A percentile compares a stretch with the other conserved stretches of the same genome.
phyloP scores from a whole-genome alignment of 805 yeast species.

The Henningerozyma blattae region DNA sequence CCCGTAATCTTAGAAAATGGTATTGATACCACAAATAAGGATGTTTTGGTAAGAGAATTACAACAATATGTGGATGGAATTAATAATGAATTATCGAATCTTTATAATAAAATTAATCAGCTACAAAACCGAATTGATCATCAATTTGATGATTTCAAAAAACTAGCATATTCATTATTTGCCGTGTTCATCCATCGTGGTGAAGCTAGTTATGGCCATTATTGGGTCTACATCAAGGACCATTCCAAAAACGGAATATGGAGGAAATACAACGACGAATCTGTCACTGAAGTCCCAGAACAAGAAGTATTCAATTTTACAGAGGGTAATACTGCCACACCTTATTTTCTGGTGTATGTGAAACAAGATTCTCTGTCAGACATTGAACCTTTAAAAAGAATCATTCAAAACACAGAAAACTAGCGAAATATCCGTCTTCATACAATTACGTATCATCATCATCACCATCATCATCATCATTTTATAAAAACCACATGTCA shows the following conservation, averaged over 20 bases:
- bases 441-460: no score
- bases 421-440: background rate
- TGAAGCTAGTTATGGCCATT: slow-evolving; percentile 92
- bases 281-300: slow-evolving; percentile 67
- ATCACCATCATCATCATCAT: no score
- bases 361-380: slow-evolving; percentile 44
- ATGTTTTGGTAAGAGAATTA: slow-evolving; percentile 19
- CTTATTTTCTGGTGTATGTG: slow-evolving; percentile 81
- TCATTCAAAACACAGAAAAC: background rate
- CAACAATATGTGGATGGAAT: slow-evolving; percentile 35
- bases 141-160: slow-evolving; percentile 51
- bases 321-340: slow-evolving; percentile 77
- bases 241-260: slow-evolving; percentile 45
- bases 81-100: slow-evolving; percentile 31
- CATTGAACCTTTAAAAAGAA: slow-evolving; percentile 55
- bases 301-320: slow-evolving; percentile 55
- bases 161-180: slow-evolving; percentile 69
- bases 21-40: slow-evolving; percentile 24
- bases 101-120: slow-evolving; percentile 31
- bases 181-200: slow-evolving; percentile 94
- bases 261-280: slow-evolving; percentile 90
- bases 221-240: slow-evolving; percentile 90
- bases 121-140: slow-evolving; percentile 39
- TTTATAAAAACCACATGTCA: no score
- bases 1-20: slow-evolving; percentile 31